phyloP scores from a whole-genome alignment of 768 basidiomycete species.

The Albatrellus ellisii region DNA sequence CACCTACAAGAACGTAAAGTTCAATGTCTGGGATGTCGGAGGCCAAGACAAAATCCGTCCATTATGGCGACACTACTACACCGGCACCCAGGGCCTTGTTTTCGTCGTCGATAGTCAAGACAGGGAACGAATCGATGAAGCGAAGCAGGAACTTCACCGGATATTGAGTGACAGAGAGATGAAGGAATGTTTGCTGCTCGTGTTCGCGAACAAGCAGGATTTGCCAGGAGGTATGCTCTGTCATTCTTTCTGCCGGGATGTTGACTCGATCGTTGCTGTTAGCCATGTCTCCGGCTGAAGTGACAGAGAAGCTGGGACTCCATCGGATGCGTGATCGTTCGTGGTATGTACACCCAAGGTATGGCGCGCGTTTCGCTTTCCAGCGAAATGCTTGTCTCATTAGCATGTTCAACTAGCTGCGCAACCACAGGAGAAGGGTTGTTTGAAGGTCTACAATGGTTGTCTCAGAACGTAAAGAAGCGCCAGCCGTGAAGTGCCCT shows the following conservation, averaged over 20 bases:
- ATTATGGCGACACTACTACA: conserved; percentile 98
- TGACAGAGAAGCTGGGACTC: conserved; percentile 92
- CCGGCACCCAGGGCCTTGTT: conserved; percentile 95
- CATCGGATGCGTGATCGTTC: conserved; percentile 94
- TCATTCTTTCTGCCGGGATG: not conserved
- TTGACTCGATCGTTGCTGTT: not conserved
- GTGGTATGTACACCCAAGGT: conserved; percentile 99
- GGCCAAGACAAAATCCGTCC: conserved; percentile 99
- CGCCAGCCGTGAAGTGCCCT: conserved; percentile 47
- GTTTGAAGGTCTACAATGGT: conserved; percentile 95
- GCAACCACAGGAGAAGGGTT: conserved; percentile 95
- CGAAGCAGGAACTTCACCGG: conserved; percentile 87
- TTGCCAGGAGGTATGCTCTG: conserved; percentile 75
- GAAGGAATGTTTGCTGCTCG: conserved; percentile 92
- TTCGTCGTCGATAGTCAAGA: conserved; percentile 98
- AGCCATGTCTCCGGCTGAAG: conserved; percentile 99
- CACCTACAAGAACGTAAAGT: conserved; percentile 96
- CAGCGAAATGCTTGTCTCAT: not conserved
- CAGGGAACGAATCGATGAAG: conserved; percentile 90
- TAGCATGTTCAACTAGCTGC: conserved; percentile 40
- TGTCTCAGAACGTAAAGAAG: conserved; percentile 95
- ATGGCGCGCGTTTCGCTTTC: conserved; percentile 17
- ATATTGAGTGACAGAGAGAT: conserved; percentile 96
- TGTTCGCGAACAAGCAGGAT: conserved; percentile 99
- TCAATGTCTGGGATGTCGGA: conserved; percentile 94